These are phyloP conservation scores for Camellia japonica DNA, from an alignment of 148 eudicot species.

Conservation along the genomic window DNA sequence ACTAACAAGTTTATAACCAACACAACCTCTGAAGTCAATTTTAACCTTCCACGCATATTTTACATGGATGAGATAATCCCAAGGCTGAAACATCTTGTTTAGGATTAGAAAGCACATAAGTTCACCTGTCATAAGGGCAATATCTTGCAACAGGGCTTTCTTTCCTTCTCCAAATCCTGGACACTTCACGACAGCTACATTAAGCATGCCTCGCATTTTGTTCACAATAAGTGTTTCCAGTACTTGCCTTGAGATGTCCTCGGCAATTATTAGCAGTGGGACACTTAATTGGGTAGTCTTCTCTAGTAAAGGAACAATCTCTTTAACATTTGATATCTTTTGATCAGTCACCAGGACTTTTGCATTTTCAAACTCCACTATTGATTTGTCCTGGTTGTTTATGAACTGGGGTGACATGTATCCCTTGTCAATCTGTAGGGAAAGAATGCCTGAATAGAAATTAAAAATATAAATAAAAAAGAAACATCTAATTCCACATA, in stretches of 20 bases:
- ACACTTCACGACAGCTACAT: conserved; percentile 86
- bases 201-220: conserved; percentile 61
- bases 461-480: conserved; percentile 20
- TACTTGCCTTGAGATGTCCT: conserved; percentile 70
- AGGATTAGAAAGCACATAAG: neutral
- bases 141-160: conserved; percentile 84
- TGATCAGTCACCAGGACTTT: conserved; percentile 87
- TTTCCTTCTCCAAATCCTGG: conserved; percentile 80
- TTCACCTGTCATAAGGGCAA: conserved; percentile 93
- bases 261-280: conserved; percentile 84
- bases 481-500: neutral
- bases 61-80: neutral
- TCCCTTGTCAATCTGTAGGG: conserved; percentile 87
- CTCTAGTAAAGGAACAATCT: conserved; percentile 83
- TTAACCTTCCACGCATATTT: neutral
- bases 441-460: conserved; percentile 39
- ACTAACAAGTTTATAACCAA: neutral
- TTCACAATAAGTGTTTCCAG: conserved; percentile 70
- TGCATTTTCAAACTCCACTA: conserved; percentile 82
- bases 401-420: conserved; percentile 90
- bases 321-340: conserved; percentile 63
- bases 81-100: conserved; percentile 1
- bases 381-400: conserved; percentile 73
- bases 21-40: neutral
- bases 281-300: conserved; percentile 79